Evolutionary conservation across 148 eudicot species (phyloP).

Genomic region (Rheum nobile): DNA sequence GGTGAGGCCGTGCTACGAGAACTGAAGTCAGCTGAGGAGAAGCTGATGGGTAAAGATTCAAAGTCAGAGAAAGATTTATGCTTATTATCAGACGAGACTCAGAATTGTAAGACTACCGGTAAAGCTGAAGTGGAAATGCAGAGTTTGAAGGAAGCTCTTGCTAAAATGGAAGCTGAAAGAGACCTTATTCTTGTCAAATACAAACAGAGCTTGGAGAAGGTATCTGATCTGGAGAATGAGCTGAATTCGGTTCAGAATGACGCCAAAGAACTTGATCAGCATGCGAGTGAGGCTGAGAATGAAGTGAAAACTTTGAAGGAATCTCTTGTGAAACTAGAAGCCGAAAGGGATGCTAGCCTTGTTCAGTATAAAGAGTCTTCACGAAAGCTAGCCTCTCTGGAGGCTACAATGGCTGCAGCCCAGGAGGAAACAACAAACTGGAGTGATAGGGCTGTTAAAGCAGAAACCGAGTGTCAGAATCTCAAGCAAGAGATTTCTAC

Average conservation of each 20-base stretch:
- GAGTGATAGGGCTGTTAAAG: constrained; percentile 28
- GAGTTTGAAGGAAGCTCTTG: constrained; percentile 42
- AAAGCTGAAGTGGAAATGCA: constrained; percentile 52
- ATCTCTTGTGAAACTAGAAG: constrained; percentile 41
- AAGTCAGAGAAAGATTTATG: constrained; percentile 13
- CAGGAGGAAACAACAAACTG: constrained; percentile 31
- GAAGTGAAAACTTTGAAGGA: constrained; percentile 58
- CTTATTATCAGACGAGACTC: too few relatives aligned
- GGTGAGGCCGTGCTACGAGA: constrained; percentile 19
- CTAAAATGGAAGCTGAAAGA: constrained; percentile 45
- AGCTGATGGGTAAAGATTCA: constrained; percentile 4
- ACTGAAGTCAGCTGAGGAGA: constrained; percentile 20
- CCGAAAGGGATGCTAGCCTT: constrained; percentile 45
- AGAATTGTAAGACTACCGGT: constrained; percentile 21
- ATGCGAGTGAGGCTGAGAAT: constrained; percentile 37
- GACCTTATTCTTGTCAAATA: constrained; percentile 38
- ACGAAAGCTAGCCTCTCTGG: constrained; percentile 40
- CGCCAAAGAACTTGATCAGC: constrained; percentile 34
- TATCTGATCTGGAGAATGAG: constrained; percentile 47
- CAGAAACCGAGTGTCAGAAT: constrained; percentile 36
- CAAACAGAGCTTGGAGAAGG: constrained; percentile 44
- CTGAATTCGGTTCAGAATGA: constrained; percentile 34
- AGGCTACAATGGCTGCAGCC: constrained; percentile 34
- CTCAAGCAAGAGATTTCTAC: constrained; percentile 41
- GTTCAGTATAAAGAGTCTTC: constrained; percentile 28